Conservation (phyloP, 345 rosid species). For the Adansonia digitata region DNA sequence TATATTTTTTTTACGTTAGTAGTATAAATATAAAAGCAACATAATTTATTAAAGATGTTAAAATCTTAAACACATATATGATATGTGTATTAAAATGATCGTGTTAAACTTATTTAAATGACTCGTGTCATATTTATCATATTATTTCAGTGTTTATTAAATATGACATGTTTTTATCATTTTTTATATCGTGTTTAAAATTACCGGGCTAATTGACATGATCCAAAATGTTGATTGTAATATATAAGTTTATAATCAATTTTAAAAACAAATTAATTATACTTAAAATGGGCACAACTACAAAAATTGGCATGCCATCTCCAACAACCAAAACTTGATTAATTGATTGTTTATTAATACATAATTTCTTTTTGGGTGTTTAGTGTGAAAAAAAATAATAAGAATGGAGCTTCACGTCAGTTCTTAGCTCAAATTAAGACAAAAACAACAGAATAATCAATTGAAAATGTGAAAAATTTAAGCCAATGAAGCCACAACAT, state of each 20-base stretch:
- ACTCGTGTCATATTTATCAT: background rate
- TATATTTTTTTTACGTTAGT: too few species aligned
- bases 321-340: background rate
- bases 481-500: background rate
- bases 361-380: background rate
- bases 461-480: background rate
- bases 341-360: background rate
- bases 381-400: background rate
- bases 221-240: background rate
- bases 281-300: background rate
- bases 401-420: background rate
- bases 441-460: background rate
- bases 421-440: background rate
- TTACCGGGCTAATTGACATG: background rate
- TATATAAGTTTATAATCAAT: too few species aligned
- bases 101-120: background rate
- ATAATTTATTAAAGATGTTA: too few species aligned
- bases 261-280: too few species aligned
- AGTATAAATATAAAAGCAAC: too few species aligned
- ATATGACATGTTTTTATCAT: background rate
- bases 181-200: background rate
- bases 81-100: too few species aligned
- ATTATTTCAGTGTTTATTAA: background rate
- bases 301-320: background rate
- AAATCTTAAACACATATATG: too few species aligned